A percentile compares a stretch with the other conserved stretches of the same genome.
These are phyloP conservation scores for Cicer bijugum DNA, from an alignment of 306 rosid species.

Conservation along the genomic window DNA sequence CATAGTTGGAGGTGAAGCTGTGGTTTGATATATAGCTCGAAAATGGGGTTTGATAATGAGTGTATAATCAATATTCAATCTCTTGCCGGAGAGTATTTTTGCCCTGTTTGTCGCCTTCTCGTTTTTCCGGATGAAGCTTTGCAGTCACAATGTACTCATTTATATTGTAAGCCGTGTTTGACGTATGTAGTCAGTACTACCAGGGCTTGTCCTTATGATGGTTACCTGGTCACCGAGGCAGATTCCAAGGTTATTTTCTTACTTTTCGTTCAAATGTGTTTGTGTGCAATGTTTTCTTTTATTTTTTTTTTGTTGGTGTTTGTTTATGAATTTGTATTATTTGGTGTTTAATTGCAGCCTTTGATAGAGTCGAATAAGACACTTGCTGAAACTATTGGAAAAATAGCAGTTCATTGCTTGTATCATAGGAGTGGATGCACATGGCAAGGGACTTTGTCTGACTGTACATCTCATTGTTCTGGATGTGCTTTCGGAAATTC, in stretches of 20 bases:
- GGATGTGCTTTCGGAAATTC: conserved; percentile 93
- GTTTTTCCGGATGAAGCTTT: conserved; percentile 91
- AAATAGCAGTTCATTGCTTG: conserved; percentile 87
- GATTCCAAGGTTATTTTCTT: conserved; percentile 80
- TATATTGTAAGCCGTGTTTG: conserved; percentile 95
- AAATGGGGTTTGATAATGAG: conserved; percentile 96
- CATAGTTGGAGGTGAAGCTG: conserved; percentile 53
- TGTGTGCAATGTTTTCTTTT: not conserved
- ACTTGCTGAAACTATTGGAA: conserved; percentile 91
- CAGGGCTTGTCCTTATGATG: conserved; percentile 94
- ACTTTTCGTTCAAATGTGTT: not conserved
- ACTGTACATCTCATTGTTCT: conserved; percentile 81
- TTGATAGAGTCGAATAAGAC: conserved; percentile 75
- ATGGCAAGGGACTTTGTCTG: conserved; percentile 92
- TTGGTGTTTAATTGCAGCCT: conserved; percentile 63
- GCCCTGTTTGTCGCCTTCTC: conserved; percentile 94
- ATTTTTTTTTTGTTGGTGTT: not conserved
- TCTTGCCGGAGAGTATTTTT: conserved; percentile 97
- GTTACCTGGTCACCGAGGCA: conserved; percentile 90
- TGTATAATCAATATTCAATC: conserved; percentile 94
- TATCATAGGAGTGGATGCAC: conserved; percentile 94
- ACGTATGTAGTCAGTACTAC: conserved; percentile 80
- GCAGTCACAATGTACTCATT: conserved; percentile 94
- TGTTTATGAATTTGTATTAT: conserved; percentile 28
- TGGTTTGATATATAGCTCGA: conserved; percentile 21